phyloP scores from a whole-genome alignment of 2,329 filamentous ascomycete species.

The Parasarocladium wereldwijsianum region DNA sequence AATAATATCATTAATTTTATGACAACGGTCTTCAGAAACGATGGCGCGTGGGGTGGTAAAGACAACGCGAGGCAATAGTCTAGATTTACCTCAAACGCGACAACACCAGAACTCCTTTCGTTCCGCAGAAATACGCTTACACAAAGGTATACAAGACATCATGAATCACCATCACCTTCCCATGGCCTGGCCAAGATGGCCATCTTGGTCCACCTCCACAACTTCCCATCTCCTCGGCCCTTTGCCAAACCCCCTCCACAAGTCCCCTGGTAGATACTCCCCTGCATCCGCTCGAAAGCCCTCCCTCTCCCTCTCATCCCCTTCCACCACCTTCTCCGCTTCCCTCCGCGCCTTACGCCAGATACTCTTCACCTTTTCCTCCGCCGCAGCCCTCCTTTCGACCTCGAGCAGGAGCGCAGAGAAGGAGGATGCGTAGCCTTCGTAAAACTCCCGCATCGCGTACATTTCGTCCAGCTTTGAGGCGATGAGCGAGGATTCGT shows the following conservation, averaged over 20 bases:
- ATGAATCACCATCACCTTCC: no score
- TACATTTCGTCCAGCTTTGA: slow-evolving; percentile 62
- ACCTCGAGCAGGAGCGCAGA: slow-evolving; percentile 74
- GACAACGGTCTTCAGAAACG: no score
- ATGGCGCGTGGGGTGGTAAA: no score
- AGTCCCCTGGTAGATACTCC: slow-evolving; percentile 72
- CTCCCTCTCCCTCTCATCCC: slow-evolving; percentile 60
- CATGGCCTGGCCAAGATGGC: no score
- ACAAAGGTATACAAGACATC: no score
- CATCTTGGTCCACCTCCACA: slow-evolving; percentile 20
- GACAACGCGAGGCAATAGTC: no score
- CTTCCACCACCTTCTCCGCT: slow-evolving; percentile 58
- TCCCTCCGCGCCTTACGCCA: slow-evolving; percentile 65
- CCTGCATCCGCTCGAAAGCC: slow-evolving; percentile 70
- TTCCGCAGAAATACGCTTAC: no score
- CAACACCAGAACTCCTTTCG: no score
- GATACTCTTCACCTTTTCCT: slow-evolving; percentile 59
- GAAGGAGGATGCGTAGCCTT: slow-evolving; percentile 74
- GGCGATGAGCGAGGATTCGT: slow-evolving; percentile 56
- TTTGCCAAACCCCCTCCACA: slow-evolving; percentile 62
- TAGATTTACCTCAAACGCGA: no score
- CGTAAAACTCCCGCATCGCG: slow-evolving; percentile 67
- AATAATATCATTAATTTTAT: no score
- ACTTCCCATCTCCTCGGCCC: slow-evolving; percentile 35
- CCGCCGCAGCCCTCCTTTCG: slow-evolving; percentile 55